These are phyloP conservation scores for Lachnellula occidentalis DNA, from an alignment of 2,329 filamentous ascomycete species.

Conservation along the genomic window DNA sequence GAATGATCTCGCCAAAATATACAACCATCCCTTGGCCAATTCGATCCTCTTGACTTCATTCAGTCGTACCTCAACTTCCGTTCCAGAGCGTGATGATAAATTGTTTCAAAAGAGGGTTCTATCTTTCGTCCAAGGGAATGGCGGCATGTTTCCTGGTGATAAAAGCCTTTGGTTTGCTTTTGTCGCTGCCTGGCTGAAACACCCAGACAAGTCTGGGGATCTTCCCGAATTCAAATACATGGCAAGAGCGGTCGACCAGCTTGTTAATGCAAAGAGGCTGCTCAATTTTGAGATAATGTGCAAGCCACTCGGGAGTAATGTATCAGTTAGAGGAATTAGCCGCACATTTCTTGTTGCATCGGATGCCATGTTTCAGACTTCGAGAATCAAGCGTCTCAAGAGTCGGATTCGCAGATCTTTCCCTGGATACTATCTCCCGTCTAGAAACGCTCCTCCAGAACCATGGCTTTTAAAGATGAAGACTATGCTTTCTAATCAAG, in stretches of 20 bases:
- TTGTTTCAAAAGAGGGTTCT: conserved; percentile 17
- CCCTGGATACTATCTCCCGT: conserved; percentile 26
- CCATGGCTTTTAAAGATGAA: conserved; percentile 18
- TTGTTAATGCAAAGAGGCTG: conserved; percentile 20
- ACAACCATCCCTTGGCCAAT: background rate
- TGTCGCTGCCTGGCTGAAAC: conserved; percentile 24
- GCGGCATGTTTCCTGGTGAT: conserved; percentile 26
- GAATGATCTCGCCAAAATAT: background rate
- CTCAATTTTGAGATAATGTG: conserved; percentile 4
- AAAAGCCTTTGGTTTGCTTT: conserved; percentile 28
- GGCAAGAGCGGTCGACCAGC: conserved; percentile 20
- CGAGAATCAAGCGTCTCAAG: conserved; percentile 17
- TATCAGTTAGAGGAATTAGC: conserved; percentile 4
- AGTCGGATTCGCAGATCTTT: conserved; percentile 15
- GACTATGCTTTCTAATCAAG: background rate
- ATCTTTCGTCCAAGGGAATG: conserved; percentile 18
- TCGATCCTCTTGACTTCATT: background rate
- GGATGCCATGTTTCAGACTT: conserved; percentile 7
- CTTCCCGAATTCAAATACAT: conserved; percentile 25
- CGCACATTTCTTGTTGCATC: conserved; percentile 17
- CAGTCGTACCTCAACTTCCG: background rate
- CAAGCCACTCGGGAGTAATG: conserved; percentile 10
- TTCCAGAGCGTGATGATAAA: conserved; percentile 1
- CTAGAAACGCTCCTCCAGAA: conserved; percentile 20
- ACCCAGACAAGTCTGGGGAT: conserved; percentile 9